Evolutionary conservation across 805 yeast genomes (phyloP), one percentile per base, ranked within the genome.

Genomic region (Kodamaea fukazawae): DNA sequence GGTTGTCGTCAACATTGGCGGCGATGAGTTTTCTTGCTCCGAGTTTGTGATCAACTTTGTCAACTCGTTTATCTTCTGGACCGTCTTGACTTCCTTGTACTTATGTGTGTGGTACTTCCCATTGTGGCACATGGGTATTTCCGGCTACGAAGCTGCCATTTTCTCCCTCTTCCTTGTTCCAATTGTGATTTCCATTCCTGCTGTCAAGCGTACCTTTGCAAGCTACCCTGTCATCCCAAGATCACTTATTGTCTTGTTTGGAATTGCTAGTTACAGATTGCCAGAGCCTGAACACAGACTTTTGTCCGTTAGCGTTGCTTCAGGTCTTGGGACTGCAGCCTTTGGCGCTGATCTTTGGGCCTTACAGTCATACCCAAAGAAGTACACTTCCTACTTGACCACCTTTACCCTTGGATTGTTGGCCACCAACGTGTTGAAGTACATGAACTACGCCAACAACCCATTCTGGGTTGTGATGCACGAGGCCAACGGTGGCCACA

Each of bases 391-490:
- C 31, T 78, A 76, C 48, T 67, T 79, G 4, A 56, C 79, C 3
- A 70, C 90, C 2, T 80, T 83, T 48, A 58, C 79, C 1, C 45
- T 85, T 18, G 99, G 99, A 12, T 70, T 93, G 43, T 68, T 86
- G 31, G 58, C 79, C 4, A 79, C 96, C 1, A 77, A 89, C 1
- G 76, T 86, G 22, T 70, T 86, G 13, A 93, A 93, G 56, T 84
- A 76, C 64, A 77, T 83, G 7, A 77, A 73, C 51, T 84, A 77
- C 63, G 79, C 98, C 2, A 90, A 90, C 57, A 93, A 93, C 58
- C 99, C 99, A 28, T 70, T 89, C 34, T 93, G 99, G 99, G 95
- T 98, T 20, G 84, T 90, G 36, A 82, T 93, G 90, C 82, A 89
- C 58, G 72, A 71, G 12, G 75, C 70, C 9, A 89, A 86, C 51